Conservation (phyloP, 2,329 filamentous ascomycete species). For the Sordariomycetes sp. region DNA sequence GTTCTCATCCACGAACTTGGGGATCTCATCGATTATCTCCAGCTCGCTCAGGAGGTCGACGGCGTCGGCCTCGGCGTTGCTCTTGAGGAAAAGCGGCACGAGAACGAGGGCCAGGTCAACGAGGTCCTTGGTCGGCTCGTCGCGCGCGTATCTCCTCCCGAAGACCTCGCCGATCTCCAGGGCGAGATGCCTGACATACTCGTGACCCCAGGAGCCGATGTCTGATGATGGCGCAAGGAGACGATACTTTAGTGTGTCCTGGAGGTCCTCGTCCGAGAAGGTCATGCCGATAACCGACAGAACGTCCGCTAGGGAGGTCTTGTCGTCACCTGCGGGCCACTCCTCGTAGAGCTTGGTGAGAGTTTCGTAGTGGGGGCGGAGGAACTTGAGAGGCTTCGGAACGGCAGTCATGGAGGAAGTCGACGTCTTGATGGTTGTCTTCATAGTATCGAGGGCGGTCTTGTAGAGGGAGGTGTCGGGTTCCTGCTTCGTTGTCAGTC, state of each 20-base stretch:
- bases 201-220: slow-evolving; percentile 94
- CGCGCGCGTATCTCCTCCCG: slow-evolving; percentile 73
- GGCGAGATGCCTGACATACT: slow-evolving; percentile 92
- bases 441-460: slow-evolving; percentile 88
- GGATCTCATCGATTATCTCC: slow-evolving; percentile 90
- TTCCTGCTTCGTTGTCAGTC: slow-evolving; percentile 51
- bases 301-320: slow-evolving; percentile 85
- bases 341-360: slow-evolving; percentile 80
- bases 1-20: slow-evolving; percentile 83
- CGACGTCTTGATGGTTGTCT: slow-evolving; percentile 96
- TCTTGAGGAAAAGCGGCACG: slow-evolving; percentile 90
- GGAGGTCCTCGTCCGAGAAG: slow-evolving; percentile 88
- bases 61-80: slow-evolving; percentile 95
- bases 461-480: slow-evolving; percentile 80
- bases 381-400: slow-evolving; percentile 95
- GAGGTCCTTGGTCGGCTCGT: slow-evolving; percentile 75
- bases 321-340: slow-evolving; percentile 77
- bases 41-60: slow-evolving; percentile 95
- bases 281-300: slow-evolving; percentile 98
- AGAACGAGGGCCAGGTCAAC: slow-evolving; percentile 74
- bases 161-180: slow-evolving; percentile 95
- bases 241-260: slow-evolving; percentile 94
- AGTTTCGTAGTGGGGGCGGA: slow-evolving; percentile 90
- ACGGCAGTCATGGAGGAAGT: slow-evolving; percentile 99
- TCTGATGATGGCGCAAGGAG: slow-evolving; percentile 83